phyloP scores from a whole-genome alignment of 2,329 filamentous ascomycete species.

The Lecanicillium sp. region DNA sequence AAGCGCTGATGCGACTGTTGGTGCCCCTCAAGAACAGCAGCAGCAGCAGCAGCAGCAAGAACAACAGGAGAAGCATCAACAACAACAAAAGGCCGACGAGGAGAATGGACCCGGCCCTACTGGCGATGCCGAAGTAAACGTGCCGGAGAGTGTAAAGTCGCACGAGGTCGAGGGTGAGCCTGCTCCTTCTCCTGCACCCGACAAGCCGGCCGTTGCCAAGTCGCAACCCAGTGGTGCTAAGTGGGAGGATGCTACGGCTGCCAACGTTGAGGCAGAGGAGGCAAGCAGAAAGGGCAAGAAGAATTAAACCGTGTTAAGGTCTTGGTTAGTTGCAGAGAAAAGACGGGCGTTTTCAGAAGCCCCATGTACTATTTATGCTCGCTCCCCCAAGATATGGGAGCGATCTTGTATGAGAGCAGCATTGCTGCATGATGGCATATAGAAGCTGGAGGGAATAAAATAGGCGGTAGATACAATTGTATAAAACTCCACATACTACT shows the following conservation, averaged over 20 bases:
- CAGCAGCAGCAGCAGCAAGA: not conserved
- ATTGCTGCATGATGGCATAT: slow-evolving; percentile 6
- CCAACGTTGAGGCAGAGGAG: slow-evolving; percentile 13
- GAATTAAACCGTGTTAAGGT: slow-evolving; percentile 5
- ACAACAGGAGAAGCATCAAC: too few species aligned
- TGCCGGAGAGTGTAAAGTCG: not conserved
- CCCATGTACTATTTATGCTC: too few species aligned
- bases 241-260: slow-evolving; percentile 22
- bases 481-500: slow-evolving; percentile 5
- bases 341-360: too few species aligned
- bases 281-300: slow-evolving; percentile 6
- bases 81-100: too few species aligned
- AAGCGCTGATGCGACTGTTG: slow-evolving; percentile 16
- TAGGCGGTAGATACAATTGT: slow-evolving; percentile 3
- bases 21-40: not conserved
- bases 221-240: slow-evolving; percentile 7
- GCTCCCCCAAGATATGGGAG: too few species aligned
- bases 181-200: not conserved
- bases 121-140: not conserved
- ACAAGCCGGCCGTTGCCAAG: slow-evolving; percentile 4
- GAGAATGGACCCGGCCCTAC: too few species aligned
- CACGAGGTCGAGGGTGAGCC: not conserved
- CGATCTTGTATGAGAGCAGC: not conserved
- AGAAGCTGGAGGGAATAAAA: slow-evolving; percentile 1
- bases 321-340: too few species aligned